Evolutionary conservation across 192 early-diverging fungal genomes (phyloP).

Genomic region (Coemansia sp.): DNA sequence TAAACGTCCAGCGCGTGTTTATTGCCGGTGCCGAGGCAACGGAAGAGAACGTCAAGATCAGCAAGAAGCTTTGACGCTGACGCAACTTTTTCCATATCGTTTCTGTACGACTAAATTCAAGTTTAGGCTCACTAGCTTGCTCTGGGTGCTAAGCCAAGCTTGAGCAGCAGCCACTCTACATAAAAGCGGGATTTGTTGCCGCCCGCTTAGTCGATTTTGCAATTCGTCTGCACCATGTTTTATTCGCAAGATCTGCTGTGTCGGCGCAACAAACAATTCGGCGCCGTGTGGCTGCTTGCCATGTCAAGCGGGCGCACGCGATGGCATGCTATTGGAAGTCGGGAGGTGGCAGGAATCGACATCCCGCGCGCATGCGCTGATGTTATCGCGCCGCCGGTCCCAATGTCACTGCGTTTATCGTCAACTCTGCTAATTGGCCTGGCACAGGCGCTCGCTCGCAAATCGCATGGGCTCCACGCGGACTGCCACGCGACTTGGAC

Average conservation of each 20-base stretch:
- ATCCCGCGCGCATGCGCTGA: constrained; percentile 30
- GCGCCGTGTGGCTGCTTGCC: constrained; percentile 35
- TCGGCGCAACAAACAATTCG: constrained; percentile 26
- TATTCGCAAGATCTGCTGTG: constrained; percentile 44
- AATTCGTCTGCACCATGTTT: constrained; percentile 16
- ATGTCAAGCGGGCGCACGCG: constrained; percentile 7
- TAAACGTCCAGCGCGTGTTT: constrained; percentile 67
- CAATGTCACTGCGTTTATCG: constrained; percentile 29
- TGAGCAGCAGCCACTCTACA: too few species aligned
- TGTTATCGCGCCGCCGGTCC: constrained; percentile 12
- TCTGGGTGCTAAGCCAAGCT: too few species aligned
- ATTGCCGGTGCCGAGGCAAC: constrained; percentile 60
- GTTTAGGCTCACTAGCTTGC: too few species aligned
- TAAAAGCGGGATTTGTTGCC: too few species aligned
- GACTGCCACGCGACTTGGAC: constrained; percentile 26
- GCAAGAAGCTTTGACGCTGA: constrained; percentile 16
- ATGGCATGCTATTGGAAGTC: constrained; percentile 14
- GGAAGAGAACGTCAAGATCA: constrained; percentile 25
- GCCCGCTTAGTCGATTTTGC: too few species aligned
- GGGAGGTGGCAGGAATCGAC: constrained; percentile 25
- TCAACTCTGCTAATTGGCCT: constrained; percentile 34
- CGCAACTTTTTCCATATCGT: too few species aligned
- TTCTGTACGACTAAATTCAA: too few species aligned
- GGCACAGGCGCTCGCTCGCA: constrained; percentile 15
- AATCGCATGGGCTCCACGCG: constrained; percentile 9